Percentiles rank a stretch among this genome's conserved stretches.
Evolutionary conservation across 1,284 basidiomycete genomes (phyloP).

Genomic region (Moesziomyces sp.): DNA sequence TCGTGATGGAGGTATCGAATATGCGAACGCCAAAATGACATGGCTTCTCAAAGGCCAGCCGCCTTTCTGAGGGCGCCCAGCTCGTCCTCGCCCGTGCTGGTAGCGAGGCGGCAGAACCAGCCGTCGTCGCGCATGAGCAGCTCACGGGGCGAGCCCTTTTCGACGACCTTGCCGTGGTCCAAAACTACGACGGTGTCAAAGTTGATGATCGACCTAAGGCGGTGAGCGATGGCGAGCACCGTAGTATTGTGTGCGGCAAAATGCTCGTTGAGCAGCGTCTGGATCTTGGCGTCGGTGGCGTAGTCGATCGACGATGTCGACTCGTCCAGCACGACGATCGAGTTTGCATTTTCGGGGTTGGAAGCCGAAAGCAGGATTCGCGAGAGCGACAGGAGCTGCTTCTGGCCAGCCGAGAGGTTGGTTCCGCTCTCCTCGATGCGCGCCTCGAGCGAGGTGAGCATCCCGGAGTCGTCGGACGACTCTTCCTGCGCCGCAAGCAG

Average conservation of each 20-base stretch:
- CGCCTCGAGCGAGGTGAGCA: slow-evolving; percentile 59
- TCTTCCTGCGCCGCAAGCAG: slow-evolving; percentile 5
- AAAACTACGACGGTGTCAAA: slow-evolving; percentile 84
- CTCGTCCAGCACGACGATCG: slow-evolving; percentile 71
- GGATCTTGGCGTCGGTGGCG: slow-evolving; percentile 83
- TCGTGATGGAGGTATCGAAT: too few relatives aligned
- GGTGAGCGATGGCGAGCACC: slow-evolving; percentile 78
- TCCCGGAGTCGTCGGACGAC: slow-evolving; percentile 28
- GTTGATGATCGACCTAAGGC: slow-evolving; percentile 80
- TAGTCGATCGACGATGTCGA: slow-evolving; percentile 81
- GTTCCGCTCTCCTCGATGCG: slow-evolving; percentile 63
- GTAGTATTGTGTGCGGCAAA: slow-evolving; percentile 77
- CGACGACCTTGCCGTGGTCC: slow-evolving; percentile 77
- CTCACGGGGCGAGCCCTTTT: slow-evolving; percentile 76
- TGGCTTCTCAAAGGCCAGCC: slow-evolving; percentile 5
- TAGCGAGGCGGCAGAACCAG: slow-evolving; percentile 74
- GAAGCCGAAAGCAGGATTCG: slow-evolving; percentile 62
- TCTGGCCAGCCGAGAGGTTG: slow-evolving; percentile 66
- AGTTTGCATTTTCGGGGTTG: slow-evolving; percentile 17
- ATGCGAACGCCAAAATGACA: too few relatives aligned
- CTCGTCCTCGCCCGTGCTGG: slow-evolving; percentile 33
- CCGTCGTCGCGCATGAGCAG: slow-evolving; percentile 73
- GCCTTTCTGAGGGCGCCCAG: slow-evolving; percentile 12
- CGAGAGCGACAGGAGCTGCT: slow-evolving; percentile 67
- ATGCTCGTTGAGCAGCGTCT: slow-evolving; percentile 82